Evolutionary conservation across 1,139 yeast genomes (phyloP).

Genomic region (Geotrichum cucujoidarum): DNA sequence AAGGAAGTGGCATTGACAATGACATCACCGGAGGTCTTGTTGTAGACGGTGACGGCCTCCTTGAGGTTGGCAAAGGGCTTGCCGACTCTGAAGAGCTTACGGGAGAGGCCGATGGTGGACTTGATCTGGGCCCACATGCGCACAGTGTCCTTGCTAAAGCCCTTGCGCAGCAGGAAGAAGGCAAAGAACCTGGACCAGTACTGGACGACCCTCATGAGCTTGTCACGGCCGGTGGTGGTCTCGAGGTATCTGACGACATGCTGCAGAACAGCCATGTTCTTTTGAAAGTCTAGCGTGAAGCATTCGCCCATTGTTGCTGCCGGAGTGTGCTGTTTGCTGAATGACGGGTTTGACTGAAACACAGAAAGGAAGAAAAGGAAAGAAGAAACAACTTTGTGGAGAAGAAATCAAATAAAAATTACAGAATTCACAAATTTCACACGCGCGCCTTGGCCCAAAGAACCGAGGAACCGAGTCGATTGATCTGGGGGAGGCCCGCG

Average conservation of each 20-base stretch:
- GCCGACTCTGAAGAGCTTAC: conserved; percentile 80
- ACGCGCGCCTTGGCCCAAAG: background rate
- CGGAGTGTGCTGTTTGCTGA: background rate
- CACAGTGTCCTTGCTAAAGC: conserved; percentile 50
- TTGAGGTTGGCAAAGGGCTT: conserved; percentile 76
- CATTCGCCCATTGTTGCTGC: background rate
- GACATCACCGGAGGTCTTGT: conserved; percentile 68
- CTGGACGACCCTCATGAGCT: conserved; percentile 72
- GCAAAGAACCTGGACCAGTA: conserved; percentile 72
- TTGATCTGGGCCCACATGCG: conserved; percentile 51
- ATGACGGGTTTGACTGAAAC: background rate
- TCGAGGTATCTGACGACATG: conserved; percentile 63
- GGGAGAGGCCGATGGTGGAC: conserved; percentile 58
- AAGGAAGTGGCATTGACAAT: conserved; percentile 55
- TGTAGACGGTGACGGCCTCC: conserved; percentile 64
- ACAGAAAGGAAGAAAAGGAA: background rate
- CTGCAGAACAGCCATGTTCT: conserved; percentile 45
- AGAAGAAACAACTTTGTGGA: background rate
- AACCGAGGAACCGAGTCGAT: background rate
- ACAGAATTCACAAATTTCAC: background rate
- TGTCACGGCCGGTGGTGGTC: conserved; percentile 68
- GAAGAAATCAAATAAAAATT: background rate
- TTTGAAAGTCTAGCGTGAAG: background rate
- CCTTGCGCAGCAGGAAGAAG: conserved; percentile 57
- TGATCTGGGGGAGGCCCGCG: no score